Percentiles rank a stretch among this genome's conserved stretches.
These are phyloP conservation scores for Achaetomiella virescens DNA, from an alignment of 495 filamentous ascomycete genomes.

Conservation along the genomic window DNA sequence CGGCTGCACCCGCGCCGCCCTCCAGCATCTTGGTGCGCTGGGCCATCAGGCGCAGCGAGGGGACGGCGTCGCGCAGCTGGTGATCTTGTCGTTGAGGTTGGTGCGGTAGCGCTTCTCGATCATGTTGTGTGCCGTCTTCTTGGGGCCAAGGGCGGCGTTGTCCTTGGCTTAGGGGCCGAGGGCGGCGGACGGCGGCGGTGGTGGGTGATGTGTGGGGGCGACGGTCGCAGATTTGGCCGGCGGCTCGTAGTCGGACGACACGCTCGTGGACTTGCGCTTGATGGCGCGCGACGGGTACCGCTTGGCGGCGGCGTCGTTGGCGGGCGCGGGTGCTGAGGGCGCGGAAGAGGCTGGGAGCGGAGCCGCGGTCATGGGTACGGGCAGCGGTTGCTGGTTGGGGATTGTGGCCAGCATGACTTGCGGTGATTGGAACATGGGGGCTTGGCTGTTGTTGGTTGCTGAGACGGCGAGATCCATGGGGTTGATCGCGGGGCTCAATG, in stretches of 20 bases:
- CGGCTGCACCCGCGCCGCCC: neutral
- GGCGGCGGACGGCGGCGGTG: too few relatives aligned
- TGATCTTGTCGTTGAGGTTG: constrained; percentile 47
- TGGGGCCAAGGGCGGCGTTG: constrained; percentile 13
- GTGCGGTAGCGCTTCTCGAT: constrained; percentile 47
- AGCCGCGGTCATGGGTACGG: neutral
- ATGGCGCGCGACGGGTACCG: constrained; percentile 20
- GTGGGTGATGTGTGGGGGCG: neutral
- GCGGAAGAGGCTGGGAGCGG: neutral
- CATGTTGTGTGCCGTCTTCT: constrained; percentile 42
- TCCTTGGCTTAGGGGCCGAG: constrained; percentile 6
- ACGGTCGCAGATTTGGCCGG: neutral
- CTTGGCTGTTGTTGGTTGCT: neutral
- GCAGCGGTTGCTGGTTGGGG: neutral
- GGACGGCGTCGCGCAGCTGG: constrained; percentile 43
- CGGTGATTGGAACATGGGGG: constrained; percentile 12
- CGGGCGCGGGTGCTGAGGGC: neutral
- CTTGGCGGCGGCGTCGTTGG: constrained; percentile 4
- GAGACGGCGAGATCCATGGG: constrained; percentile 25
- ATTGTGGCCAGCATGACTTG: constrained; percentile 9
- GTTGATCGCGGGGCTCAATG: constrained; percentile 28
- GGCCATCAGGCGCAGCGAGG: constrained; percentile 35
- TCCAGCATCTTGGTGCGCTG: constrained; percentile 6
- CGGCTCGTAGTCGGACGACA: constrained; percentile 14
- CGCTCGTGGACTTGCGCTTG: constrained; percentile 28